A percentile compares a stretch with the other conserved stretches of the same genome.
These are phyloP conservation scores for Blumeriella jaapii DNA, from an alignment of 2,329 filamentous ascomycete genomes.

Conservation along the genomic window DNA sequence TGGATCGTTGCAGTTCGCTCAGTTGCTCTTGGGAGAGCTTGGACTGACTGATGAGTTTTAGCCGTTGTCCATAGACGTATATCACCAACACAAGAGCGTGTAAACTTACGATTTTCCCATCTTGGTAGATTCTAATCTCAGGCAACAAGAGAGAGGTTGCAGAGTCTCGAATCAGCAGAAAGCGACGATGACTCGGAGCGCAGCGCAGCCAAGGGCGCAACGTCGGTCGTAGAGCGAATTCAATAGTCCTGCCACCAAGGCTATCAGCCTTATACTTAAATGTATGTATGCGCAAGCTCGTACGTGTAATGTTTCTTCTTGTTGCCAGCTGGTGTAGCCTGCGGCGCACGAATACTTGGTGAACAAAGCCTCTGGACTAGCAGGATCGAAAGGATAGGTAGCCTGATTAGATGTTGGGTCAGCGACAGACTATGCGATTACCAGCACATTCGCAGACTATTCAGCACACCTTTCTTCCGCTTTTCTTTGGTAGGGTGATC, in stretches of 20 bases:
- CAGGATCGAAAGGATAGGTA: no score
- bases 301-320: constrained; percentile 1
- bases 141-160: no score
- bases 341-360: no score
- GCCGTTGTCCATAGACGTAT: background rate
- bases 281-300: background rate
- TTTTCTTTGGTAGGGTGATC: background rate
- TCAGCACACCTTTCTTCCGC: background rate
- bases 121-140: constrained; percentile 9
- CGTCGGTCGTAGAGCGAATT: background rate
- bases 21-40: constrained; percentile 97
- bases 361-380: no score
- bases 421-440: no score
- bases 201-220: constrained; percentile 4
- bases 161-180: no score
- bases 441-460: no score
- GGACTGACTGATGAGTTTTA: constrained; percentile 59
- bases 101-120: constrained; percentile 48
- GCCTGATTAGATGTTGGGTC: no score
- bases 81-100: constrained; percentile 6
- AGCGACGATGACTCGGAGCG: no score
- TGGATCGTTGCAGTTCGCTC: constrained; percentile 87
- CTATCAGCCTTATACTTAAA: background rate
- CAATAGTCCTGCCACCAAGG: background rate
- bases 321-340: background rate